Evolutionary conservation across 805 yeast genomes (phyloP), one percentile per base, ranked within the genome.

Genomic region (Cyberlindnera nakhonratchasimensis): DNA sequence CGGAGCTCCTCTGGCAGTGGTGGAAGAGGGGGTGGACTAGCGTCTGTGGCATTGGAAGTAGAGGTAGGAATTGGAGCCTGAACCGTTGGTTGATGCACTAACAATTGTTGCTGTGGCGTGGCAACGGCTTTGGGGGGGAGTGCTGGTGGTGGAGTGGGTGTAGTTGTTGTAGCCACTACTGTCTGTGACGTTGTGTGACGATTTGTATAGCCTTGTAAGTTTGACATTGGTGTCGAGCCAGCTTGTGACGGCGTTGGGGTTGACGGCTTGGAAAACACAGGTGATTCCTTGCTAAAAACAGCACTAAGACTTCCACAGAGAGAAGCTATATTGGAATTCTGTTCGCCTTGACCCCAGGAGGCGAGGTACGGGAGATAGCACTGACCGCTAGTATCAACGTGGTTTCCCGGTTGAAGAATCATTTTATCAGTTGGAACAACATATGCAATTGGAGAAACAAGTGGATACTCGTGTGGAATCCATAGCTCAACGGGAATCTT

Each of bases 401-500:
- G 69, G 49, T 78, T 80, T 20, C 83, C 82, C 0, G 89, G 83
- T 30, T 68, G 68, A 14, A 82, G 58, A 26, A 69, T 58, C 63
- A 69, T 58, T 19, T 62, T 55, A 26, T 65, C 66, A n/a, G 79
- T 71, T 2, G 82, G 79, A 17, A 73, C 69, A 10, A 89, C 75
- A 55, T 70, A 84, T 1, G 79, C 72, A n/a, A 78, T 52, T 0
- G 97, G 97, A 1, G 82, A 71, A 3, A 64, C 67, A n/a, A 55
- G 51, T 0, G 96, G 96, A 51, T 85, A 89, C 19, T 70, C 67
- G 21, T 72, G 70, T 0, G 96, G 95, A 5, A 90, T 55, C 95
- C 96, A 88, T 5, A 89, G 60, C 40, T 79, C 79, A 11, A 88
- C 54, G 0, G 89, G 90, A 14, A 76, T 63, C n/a, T 65, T 62